Base-by-base conservation (phyloP, 163 green algal species). In the Chlorella variabilis region DNA sequence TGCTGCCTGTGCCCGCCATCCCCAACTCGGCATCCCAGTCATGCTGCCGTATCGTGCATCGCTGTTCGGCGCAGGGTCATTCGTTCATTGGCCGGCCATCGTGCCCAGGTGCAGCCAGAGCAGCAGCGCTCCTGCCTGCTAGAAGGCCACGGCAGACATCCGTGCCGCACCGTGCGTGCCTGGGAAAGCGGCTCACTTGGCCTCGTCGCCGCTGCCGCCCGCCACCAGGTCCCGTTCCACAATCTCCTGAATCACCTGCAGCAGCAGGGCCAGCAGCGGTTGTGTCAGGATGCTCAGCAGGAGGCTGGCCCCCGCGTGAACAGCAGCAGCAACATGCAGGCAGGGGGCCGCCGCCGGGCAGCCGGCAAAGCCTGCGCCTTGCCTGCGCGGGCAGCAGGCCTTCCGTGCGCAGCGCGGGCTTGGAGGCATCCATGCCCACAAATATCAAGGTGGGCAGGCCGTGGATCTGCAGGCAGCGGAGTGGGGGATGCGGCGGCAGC, bases 361-460 rank as follows among this genome's bases (percentile, higher is more conserved):
- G n/a, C n/a, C n/a, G n/a, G n/a, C n/a, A n/a, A n/a, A n/a, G n/a
- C n/a, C n/a, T n/a, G 31, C 36, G 31, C 0, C 99, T 98, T 41
- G 90, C 92, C 13, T 93, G 79, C 21, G 93, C 91, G 31, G 95
- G 91, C 59, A 99, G 88, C 83, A 99, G 84, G 9, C 97, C 97
- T 77, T 99, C 97, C 29, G 95, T 97, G 18, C 97, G 87, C 82
- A 98, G 84, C 13, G 95, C 96, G 15, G 95, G 94, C 87, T 98
- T 98, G 67, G 71, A 77, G 36, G 86, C 83, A 74, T 98, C 93
- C 77, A 90, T 94, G 54, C 94, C 91, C 39, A 99, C 93, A 70
- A 99, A 97, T 18, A 99, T 93, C 70, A 99, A 88, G 2, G 97
- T 99, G 29, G 97, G 97, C 61, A 99, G 89, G 29, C 97, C 97